phyloP scores from a whole-genome alignment of 176 grass and related monocot genomes.

The Puya raimondii region DNA sequence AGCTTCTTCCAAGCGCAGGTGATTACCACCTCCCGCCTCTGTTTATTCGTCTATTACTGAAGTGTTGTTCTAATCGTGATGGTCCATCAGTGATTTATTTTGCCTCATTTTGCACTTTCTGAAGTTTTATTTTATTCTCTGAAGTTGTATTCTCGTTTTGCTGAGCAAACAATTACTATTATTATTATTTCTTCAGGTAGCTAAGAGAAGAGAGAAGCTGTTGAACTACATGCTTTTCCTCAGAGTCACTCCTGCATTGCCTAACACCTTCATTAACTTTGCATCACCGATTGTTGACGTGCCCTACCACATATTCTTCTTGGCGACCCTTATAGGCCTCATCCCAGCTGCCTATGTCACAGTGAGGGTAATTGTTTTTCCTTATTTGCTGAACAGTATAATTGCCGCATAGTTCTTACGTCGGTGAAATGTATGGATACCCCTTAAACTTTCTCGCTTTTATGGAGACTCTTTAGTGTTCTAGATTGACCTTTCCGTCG shows the following conservation, averaged over 20 bases:
- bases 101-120: not conserved
- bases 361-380: constrained; percentile 49
- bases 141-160: not conserved
- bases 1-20: constrained; percentile 92
- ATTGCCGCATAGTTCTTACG: not conserved
- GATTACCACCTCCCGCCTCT: not conserved
- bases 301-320: constrained; percentile 80
- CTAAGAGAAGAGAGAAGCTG: constrained; percentile 90
- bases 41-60: not conserved
- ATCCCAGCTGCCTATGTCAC: constrained; percentile 88
- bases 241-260: constrained; percentile 93
- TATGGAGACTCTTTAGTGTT: no score
- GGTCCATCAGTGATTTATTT: not conserved
- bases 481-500: no score
- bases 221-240: constrained; percentile 98
- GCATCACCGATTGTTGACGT: constrained; percentile 97
- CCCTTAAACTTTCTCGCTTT: not conserved
- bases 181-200: constrained; percentile 41
- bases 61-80: not conserved
- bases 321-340: constrained; percentile 78
- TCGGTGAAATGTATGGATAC: not conserved
- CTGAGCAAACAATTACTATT: not conserved
- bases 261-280: constrained; percentile 97
- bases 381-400: not conserved
- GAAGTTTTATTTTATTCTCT: not conserved